Evolutionary conservation across 1,284 basidiomycete genomes (phyloP).

Genomic region (Takashimella tepidaria): DNA sequence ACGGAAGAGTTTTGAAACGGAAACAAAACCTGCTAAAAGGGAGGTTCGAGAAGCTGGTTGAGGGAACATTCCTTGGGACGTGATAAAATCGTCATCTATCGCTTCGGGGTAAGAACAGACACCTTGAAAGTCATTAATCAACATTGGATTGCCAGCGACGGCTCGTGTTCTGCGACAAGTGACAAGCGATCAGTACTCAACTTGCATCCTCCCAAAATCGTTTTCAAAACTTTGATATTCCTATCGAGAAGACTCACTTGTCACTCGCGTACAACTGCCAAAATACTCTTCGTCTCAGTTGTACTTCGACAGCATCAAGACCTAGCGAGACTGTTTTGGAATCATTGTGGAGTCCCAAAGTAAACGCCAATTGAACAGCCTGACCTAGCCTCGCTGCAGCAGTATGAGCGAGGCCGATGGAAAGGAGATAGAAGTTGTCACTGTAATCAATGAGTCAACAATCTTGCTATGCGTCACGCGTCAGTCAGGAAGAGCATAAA

Average conservation of each 20-base stretch:
- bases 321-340: conserved; percentile 35
- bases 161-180: conserved; percentile 44
- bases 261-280: conserved; percentile 46
- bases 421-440: conserved; percentile 46
- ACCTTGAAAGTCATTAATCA: conserved; percentile 48
- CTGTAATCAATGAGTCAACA: conserved; percentile 12
- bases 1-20: conserved; percentile 39
- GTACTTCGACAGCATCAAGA: conserved; percentile 41
- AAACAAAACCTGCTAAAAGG: conserved; percentile 44
- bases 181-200: too few relatives aligned
- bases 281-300: conserved; percentile 43
- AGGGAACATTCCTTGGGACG: conserved; percentile 45
- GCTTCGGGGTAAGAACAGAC: conserved; percentile 40
- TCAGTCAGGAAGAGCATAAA: too few relatives aligned
- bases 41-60: conserved; percentile 38
- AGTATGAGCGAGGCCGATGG: conserved; percentile 39
- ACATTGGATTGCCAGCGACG: conserved; percentile 43
- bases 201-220: too few relatives aligned
- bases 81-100: conserved; percentile 47
- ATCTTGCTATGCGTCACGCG: not conserved
- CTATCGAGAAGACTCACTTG: conserved; percentile 30
- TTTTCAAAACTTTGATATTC: too few relatives aligned
- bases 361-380: conserved; percentile 44
- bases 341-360: conserved; percentile 43
- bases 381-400: conserved; percentile 43